Evolutionary conservation across 768 basidiomycete species (phyloP).

Genomic region (Saitozyma podzolica): DNA sequence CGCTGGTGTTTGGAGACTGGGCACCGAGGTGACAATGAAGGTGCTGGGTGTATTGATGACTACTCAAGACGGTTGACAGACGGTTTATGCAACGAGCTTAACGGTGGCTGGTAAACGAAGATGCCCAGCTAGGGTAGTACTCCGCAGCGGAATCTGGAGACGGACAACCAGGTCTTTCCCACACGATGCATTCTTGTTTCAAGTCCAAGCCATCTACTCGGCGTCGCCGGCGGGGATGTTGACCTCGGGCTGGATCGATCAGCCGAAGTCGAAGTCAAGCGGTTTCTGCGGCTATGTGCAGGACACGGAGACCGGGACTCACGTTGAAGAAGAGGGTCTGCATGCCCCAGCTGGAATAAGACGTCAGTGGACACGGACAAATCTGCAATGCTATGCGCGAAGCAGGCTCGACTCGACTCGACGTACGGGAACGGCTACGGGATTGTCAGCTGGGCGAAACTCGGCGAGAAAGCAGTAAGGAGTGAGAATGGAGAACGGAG

Average conservation of each 20-base stretch:
- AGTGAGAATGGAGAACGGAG: background rate
- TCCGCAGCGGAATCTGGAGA: too few species aligned
- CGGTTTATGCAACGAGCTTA: too few species aligned
- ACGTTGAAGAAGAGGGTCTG: constrained; percentile 53
- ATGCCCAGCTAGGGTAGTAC: too few species aligned
- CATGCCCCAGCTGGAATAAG: constrained; percentile 40
- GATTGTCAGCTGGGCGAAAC: background rate
- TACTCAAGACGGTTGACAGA: too few species aligned
- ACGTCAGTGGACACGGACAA: too few species aligned
- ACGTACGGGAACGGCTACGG: background rate
- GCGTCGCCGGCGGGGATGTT: constrained; percentile 46
- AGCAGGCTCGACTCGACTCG: too few species aligned
- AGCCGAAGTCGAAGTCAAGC: background rate
- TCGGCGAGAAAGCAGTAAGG: too few species aligned
- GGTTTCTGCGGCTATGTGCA: background rate
- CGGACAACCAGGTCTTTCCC: too few species aligned
- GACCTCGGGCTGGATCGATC: constrained; percentile 39
- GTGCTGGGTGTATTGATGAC: too few species aligned
- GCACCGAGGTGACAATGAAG: constrained; percentile 13
- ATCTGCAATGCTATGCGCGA: too few species aligned
- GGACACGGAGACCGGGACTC: constrained; percentile 15
- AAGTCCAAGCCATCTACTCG: background rate
- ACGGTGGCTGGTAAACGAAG: too few species aligned
- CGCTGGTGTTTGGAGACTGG: constrained; percentile 51
- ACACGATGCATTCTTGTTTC: too few species aligned